These are phyloP conservation scores for Pyrenopolyporus hunteri DNA, from an alignment of 495 filamentous ascomycete genomes.

Conservation along the genomic window DNA sequence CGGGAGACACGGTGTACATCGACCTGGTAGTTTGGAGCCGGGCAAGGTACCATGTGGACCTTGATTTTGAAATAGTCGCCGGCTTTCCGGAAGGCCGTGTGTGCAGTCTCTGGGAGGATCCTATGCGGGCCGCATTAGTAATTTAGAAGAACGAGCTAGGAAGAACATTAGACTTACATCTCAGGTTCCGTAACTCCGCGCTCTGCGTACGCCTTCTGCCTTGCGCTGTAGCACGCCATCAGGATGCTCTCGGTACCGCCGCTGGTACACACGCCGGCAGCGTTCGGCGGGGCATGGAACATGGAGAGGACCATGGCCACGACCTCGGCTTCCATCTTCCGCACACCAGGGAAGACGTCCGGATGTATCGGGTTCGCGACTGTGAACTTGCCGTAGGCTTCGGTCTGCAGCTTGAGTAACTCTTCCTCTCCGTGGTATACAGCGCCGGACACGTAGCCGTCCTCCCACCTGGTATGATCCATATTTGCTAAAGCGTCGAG, in stretches of 20 bases:
- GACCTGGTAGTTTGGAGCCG: constrained; percentile 83
- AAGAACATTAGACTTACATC: constrained; percentile 64
- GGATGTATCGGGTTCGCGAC: constrained; percentile 99
- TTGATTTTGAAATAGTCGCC: constrained; percentile 95
- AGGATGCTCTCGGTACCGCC: constrained; percentile 96
- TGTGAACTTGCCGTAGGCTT: constrained; percentile 91
- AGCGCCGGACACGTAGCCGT: constrained; percentile 90
- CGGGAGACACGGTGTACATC: constrained; percentile 76
- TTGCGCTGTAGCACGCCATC: constrained; percentile 87
- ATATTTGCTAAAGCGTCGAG: constrained; percentile 78
- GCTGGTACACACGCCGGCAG: constrained; percentile 87
- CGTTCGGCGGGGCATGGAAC: constrained; percentile 87
- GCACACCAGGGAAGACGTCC: constrained; percentile 95
- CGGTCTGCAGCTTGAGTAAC: constrained; percentile 81
- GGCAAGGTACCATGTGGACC: constrained; percentile 86
- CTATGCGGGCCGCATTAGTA: constrained; percentile 48
- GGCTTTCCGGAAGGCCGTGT: constrained; percentile 96
- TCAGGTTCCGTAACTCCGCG: constrained; percentile 90
- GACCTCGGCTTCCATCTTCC: constrained; percentile 99
- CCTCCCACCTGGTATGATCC: constrained; percentile 96
- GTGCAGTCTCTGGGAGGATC: constrained; percentile 92
- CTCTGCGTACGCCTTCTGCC: constrained; percentile 86
- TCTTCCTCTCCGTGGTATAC: constrained; percentile 95
- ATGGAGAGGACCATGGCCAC: constrained; percentile 93
- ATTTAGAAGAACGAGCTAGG: neutral